Base-by-base conservation (phyloP, 2,329 filamentous ascomycete species). In the Aureobasidium uvarum region DNA sequence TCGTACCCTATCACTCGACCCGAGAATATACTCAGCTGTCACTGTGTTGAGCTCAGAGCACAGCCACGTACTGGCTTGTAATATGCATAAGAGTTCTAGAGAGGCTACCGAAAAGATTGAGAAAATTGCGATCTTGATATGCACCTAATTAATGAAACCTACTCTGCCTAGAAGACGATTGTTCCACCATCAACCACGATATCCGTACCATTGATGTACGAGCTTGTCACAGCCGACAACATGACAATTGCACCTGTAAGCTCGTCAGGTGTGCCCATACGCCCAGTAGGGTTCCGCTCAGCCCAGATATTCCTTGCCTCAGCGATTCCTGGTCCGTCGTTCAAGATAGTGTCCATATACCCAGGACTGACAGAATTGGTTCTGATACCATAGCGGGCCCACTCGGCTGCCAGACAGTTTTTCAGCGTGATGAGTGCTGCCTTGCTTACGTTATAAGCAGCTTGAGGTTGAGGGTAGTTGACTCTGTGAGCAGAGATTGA, bases 281-380 rank as follows among this genome's bases (percentile, higher is more conserved):
- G 69, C 0, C 55, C 55, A 6, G 55, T 59, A 2, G 55, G 55
- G 20, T 59, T 59, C 18, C 55, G 31, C 2, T 25, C 39, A 31
- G 55, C 38, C 55, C 55, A 59, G 4, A 46, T 7, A 10, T 59
- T 18, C 18, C 55, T 59, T 13, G 55, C 55, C n/a, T 59, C 55
- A 0, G 55, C 55, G 5, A 59, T 59, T 8, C 55, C 55, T 10
- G 23, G 38, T 1, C 76, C 76, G 72, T 75, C 31, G 71, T 91
- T 92, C 54, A 92, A 76, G 16, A 90, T 84, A 0, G 88, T 91
- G 70, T 91, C 88, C 86, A 92, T 91, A 70, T 92, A 92, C 0
- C 89, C 89, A 0, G 89, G 89, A 43, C 83, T 86, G 54, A 92
- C 81, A 20, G 81, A 85, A 70, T 92, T 92, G 6, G 89, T 86